Evolutionary conservation across 768 basidiomycete species (phyloP), one percentile per base, ranked within the genome.

Genomic region (Gyrodon lividus): DNA sequence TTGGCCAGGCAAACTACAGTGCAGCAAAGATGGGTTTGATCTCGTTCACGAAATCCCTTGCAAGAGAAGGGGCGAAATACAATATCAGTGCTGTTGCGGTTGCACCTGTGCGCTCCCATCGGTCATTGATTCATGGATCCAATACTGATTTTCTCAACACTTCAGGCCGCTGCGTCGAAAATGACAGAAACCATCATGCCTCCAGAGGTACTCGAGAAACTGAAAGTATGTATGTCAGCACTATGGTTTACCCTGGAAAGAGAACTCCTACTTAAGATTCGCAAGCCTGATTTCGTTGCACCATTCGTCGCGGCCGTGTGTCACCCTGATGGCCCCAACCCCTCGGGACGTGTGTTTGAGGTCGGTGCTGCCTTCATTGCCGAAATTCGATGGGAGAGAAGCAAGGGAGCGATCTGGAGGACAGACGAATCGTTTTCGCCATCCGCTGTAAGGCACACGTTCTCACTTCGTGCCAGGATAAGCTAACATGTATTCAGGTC

Each of bases 131-230:
- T 22, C 13, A 22, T 48, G 41, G 22, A 17, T 26, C 2, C 31
- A 17, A 35, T 43, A 30, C 34, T 49, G 26, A 55, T 43, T 38
- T 20, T 13, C 12, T 10, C 13, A 26, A 19, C 28, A 14, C 8
- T 16, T 12, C 56, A 93, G 92, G 86, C 91, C 53, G 96, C 96
- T n/a, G 96, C 95, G 0, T 96, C 93, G 3, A 81, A 82, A 3
- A 98, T 98, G 96, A 97, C 94, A 3, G 94, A 87, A 62, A 97
- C 93, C 0, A 76, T 95, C 59, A 91, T 98, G 89, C 90, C 96
- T 8, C 87, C 89, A 17, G 96, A 98, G 50, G 84, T 97, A 81
- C 81, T 98, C 48, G 86, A 80, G n/a, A 88, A 90, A 61, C 72
- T 97, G 35, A 86, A 86, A 67, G 88, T 87, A 66, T 10, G 88